Base-by-base conservation (phyloP, 169 alveolate genomes). In the Plasmodium relictum region DNA sequence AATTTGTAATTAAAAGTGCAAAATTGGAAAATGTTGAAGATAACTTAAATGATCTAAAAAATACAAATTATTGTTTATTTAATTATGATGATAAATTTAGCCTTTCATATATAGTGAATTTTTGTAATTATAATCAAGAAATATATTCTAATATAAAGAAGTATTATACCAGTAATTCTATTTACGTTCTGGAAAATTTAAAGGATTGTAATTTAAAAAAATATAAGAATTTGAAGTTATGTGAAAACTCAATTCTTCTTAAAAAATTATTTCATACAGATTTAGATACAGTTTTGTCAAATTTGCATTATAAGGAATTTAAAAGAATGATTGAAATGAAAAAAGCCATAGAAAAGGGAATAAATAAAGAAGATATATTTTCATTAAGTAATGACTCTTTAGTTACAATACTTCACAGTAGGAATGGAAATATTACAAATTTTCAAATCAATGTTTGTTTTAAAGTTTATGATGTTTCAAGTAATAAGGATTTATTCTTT, bases 381-480 rank as follows among this genome's bases (percentile, higher is more conserved):
- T 54, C 87, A 14, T 20, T 85, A n/a, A 58, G 61, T 8, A 85
- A 85, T 85, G 87, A 85, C 14, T 69, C 92, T 12, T 63, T 85
- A 62, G 92, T 50, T 42, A 52, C 92, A 9, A 1, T 70, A 3
- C 22, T 85, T 31, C 92, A 85, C 44, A 16, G 59, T 7, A 58
- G 69, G 31, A 70, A 56, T 59, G 85, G 45, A 41, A 66, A 41
- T 24, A 85, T 85, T 24, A 70, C 69, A 22, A 70, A 20, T 7
- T 71, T 70, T 45, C 26, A 26, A 41, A 59, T 85, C 0, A 69
- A 71, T 50, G 92, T 62, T 0, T 85, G 92, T 31, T 85, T 85
- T 61, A 85, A 41, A 16, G 41, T 70, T 6, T 73, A 70, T 6
- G 41, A 39, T 12, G 31, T 12, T 12, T 31, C 73, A 9, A 24